Percentiles rank a stretch among this genome's conserved stretches.
Conservation (phyloP, 768 basidiomycete species). For the Collybia mongolica region DNA sequence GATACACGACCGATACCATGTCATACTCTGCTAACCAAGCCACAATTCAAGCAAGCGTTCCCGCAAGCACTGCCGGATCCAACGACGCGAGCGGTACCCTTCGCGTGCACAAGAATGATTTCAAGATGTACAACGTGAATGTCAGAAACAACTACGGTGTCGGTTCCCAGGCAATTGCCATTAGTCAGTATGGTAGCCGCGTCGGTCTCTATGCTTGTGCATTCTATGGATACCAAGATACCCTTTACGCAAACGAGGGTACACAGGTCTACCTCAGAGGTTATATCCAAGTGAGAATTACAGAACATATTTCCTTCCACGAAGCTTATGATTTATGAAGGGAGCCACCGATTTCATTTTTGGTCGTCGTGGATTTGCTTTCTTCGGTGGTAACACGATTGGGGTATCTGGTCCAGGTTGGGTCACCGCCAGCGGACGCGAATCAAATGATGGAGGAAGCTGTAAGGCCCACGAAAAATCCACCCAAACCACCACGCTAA, state of each 20-base stretch:
- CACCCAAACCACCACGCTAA: too few species aligned
- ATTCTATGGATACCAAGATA: constrained; percentile 49
- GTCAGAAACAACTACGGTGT: constrained; percentile 45
- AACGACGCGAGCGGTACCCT: constrained; percentile 49
- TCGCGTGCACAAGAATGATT: constrained; percentile 45
- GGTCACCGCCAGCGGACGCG: constrained; percentile 48
- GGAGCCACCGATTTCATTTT: constrained; percentile 54
- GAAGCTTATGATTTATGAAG: constrained; percentile 16
- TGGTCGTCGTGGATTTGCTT: constrained; percentile 41
- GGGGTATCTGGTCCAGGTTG: constrained; percentile 41
- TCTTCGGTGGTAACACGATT: constrained; percentile 50
- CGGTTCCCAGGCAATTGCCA: constrained; percentile 46
- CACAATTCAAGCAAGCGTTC: constrained; percentile 34
- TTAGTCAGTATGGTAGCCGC: constrained; percentile 47
- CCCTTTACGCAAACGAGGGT: constrained; percentile 42
- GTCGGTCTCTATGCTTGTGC: constrained; percentile 45
- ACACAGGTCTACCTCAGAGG: constrained; percentile 46
- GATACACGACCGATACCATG: constrained; percentile 40
- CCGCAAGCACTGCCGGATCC: constrained; percentile 35
- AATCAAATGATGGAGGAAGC: constrained; percentile 41
- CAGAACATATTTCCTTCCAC: background rate
- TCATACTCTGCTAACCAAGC: constrained; percentile 38
- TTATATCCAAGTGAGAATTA: constrained; percentile 41
- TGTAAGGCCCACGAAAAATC: constrained; percentile 29
- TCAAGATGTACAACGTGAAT: constrained; percentile 50